Base-by-base conservation (phyloP, 2,329 filamentous ascomycete genomes). In the Cadophora sp. region DNA sequence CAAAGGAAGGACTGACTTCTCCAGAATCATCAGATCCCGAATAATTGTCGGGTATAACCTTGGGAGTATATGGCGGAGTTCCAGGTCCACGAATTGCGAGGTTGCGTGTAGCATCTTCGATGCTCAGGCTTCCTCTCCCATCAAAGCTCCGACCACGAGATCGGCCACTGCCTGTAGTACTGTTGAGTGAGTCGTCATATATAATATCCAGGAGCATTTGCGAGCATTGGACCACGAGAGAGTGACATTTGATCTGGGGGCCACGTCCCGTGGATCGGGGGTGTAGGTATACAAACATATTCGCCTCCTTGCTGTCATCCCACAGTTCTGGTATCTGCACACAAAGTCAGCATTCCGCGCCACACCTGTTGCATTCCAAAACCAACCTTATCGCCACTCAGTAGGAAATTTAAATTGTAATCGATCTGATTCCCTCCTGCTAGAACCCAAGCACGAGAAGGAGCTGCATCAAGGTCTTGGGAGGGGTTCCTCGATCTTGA, bases 281-380 rank as follows among this genome's bases (percentile, higher is more conserved):
- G 66, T 85, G 85, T 4, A 91, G 78, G 72, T 88, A 87, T 24
- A 91, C 83, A 62, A 83, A 80, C 27, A 89, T 83, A 69, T 84
- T 84, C 48, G 86, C 88, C 62, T 77, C 80, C 65, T 62, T 53
- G 16, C 64, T 48, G 22, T 90, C 87, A 71, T 88, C 86, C 89
- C 89, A 91, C 24, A 91, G 78, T 76, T 91, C 89, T 1, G 88
- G 87, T 4, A 91, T 86, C 87, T 89, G 55, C 43, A 64, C 48
- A 63, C 59, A 66, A n/a, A 8, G 65, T 74, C 56, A 71, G 66
- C 40, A 62, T 55, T 29, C 46, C 48, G 40, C 37, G 16, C 34
- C 16, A 34, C 24, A 26, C 5, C 40, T 9, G 31, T 37, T n/a
- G 6, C 50, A 46, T 8, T 51, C 19, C 46, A 26, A 22, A 62